These are phyloP conservation scores for Entomophthora muscae DNA, from an alignment of 371 early-diverging fungal genomes.

Conservation along the genomic window DNA sequence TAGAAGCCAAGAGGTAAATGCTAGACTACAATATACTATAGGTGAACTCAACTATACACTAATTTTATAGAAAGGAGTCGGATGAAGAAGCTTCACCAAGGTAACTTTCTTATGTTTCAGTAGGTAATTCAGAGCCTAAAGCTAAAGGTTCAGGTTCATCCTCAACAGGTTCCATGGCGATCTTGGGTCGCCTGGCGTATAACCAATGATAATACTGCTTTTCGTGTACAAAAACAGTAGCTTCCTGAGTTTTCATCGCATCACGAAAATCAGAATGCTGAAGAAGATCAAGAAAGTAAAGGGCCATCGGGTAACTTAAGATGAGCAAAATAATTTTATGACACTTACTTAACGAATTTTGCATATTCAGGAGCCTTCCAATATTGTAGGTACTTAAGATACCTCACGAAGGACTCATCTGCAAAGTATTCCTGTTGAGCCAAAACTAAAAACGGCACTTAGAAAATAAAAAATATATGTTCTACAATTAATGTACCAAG, in stretches of 20 bases:
- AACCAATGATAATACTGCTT: conserved; percentile 78
- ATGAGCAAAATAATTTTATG: background rate
- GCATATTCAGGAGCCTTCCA: conserved; percentile 81
- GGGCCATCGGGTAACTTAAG: conserved; percentile 66
- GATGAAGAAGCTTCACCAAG: too few species aligned
- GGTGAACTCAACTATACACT: too few species aligned
- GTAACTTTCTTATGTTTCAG: too few species aligned
- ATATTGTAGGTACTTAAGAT: conserved; percentile 76
- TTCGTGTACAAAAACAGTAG: conserved; percentile 54
- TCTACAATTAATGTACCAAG: conserved; percentile 71
- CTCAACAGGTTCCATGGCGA: background rate
- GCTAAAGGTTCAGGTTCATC: too few species aligned
- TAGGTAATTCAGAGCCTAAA: too few species aligned
- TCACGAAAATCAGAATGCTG: conserved; percentile 66
- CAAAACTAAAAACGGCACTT: conserved; percentile 31
- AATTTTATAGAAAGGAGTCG: too few species aligned
- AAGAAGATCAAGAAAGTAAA: conserved; percentile 66
- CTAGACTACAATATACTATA: too few species aligned
- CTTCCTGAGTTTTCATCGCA: conserved; percentile 47
- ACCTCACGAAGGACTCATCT: conserved; percentile 63
- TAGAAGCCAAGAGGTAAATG: too few species aligned
- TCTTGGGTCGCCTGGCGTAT: conserved; percentile 2
- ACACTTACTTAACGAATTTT: conserved; percentile 56
- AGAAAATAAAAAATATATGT: background rate
- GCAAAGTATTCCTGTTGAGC: conserved; percentile 77